These are phyloP conservation scores for Phytophthora constricta DNA, from an alignment of 352 stramenopile species.

Conservation along the genomic window DNA sequence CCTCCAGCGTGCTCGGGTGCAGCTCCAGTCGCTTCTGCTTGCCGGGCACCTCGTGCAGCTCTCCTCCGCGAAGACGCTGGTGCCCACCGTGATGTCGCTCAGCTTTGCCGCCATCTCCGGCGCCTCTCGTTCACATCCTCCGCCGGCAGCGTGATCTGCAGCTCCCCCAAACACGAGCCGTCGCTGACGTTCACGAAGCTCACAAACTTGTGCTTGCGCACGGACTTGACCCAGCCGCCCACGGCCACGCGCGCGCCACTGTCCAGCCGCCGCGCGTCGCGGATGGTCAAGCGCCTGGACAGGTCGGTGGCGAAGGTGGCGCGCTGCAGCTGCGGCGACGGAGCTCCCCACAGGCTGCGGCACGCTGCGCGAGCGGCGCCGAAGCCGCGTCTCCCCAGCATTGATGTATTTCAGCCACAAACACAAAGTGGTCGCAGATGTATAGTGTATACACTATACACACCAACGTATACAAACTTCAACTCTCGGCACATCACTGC, in stretches of 20 bases:
- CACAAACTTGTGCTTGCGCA: conserved; percentile 97
- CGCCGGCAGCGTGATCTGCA: conserved; percentile 91
- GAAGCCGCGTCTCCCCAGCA: conserved; percentile 23
- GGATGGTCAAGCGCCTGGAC: conserved; percentile 48
- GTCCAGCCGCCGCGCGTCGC: conserved; percentile 42
- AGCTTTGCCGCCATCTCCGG: conserved; percentile 61
- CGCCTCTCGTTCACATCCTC: conserved; percentile 36
- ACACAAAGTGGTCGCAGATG: neutral
- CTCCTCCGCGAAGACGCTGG: conserved; percentile 90
- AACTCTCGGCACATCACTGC: no score
- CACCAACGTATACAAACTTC: no score
- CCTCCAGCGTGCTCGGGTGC: conserved; percentile 74
- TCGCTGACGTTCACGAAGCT: conserved; percentile 98
- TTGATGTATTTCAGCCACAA: conserved; percentile 31
- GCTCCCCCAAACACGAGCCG: conserved; percentile 91
- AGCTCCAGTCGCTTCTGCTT: conserved; percentile 94
- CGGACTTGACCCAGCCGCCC: conserved; percentile 95
- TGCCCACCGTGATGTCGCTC: conserved; percentile 92
- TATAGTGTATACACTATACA: no score
- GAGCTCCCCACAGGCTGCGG: conserved; percentile 16
- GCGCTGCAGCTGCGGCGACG: conserved; percentile 8
- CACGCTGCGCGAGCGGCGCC: conserved; percentile 11
- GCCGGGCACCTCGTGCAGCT: conserved; percentile 89
- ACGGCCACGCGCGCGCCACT: conserved; percentile 56
- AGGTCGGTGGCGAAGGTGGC: conserved; percentile 29